Evolutionary conservation across 495 filamentous ascomycete species (phyloP).

Genomic region (Saxispiralis lemnorum): DNA sequence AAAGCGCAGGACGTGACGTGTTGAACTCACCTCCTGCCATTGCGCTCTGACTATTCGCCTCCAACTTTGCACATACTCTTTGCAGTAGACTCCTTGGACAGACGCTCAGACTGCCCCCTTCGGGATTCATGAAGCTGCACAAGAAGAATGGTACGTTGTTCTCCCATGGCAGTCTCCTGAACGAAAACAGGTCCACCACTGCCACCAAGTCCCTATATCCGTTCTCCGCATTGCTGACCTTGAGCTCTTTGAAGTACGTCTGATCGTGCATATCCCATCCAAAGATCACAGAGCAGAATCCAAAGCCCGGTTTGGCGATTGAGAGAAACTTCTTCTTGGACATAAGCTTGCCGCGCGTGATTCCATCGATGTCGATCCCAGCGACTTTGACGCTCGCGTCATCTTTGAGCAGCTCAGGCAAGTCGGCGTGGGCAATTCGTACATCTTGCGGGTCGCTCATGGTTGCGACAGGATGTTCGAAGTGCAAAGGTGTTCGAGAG

Average conservation of each 20-base stretch:
- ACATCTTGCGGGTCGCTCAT: constrained; percentile 9
- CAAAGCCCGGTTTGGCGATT: constrained; percentile 67
- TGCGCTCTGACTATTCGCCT: constrained; percentile 48
- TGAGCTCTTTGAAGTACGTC: constrained; percentile 69
- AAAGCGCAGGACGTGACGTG: constrained; percentile 1
- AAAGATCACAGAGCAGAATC: constrained; percentile 92
- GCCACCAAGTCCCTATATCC: constrained; percentile 84
- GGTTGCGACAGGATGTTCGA: background rate
- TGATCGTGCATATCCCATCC: constrained; percentile 97
- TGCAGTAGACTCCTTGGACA: constrained; percentile 67
- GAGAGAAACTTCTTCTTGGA: constrained; percentile 92
- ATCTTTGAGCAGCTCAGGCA: constrained; percentile 46
- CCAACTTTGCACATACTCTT: constrained; percentile 46
- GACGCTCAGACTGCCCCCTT: constrained; percentile 50
- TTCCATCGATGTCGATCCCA: constrained; percentile 80
- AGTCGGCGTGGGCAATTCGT: constrained; percentile 39
- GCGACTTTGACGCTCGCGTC: constrained; percentile 78
- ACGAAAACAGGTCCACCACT: constrained; percentile 61
- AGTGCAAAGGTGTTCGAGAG: background rate
- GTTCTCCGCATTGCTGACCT: constrained; percentile 81
- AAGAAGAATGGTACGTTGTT: constrained; percentile 83
- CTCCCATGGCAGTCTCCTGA: constrained; percentile 90
- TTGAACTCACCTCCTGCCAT: constrained; percentile 73
- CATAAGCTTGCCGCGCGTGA: constrained; percentile 81
- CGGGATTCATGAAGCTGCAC: constrained; percentile 68